Base-by-base conservation (phyloP, 768 basidiomycete genomes). In the Suillus clintonianus region DNA sequence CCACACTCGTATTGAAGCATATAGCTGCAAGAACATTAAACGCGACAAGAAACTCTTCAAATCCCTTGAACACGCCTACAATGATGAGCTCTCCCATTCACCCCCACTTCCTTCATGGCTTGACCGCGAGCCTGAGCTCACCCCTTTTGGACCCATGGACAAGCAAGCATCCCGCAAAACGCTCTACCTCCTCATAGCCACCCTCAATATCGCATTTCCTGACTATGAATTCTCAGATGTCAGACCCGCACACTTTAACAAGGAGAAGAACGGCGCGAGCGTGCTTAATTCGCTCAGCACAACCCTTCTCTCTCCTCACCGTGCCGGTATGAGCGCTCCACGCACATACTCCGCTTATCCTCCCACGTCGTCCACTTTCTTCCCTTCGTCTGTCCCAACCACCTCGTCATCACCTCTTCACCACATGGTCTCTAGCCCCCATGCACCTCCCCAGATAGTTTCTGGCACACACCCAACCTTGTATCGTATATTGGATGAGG, bases 161-260 rank as follows among this genome's bases (percentile, higher is more conserved):
- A 89, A 92, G 71, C 90, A 89, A 48, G 81, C 85, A 53, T 89
- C 91, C 39, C 84, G 94, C 70, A 97, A 97, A 85, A 96, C 93
- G 4, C 89, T 97, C 62, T 97, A 95, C 81, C 88, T 96, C 57
- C 90, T 99, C 74, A 97, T 99, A 71, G 92, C 94, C 37, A 95
- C 95, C 3, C 89, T 99, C 71, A 99, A 99, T 81, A 87, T 94
- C 71, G 96, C 97, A 7, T 99, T 96, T 74, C 97, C 97, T 2
- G 97, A 99, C 84, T 86, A 98, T 80, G 96, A 98, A 72, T 99
- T 99, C 81, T 92, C 93, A 8, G 90, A 93, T 74, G 90, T 97
- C 59, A 87, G 91, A 32, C 92, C 95, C 0, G 89, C 89, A 11
- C 91, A 97, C 70, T 99, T 99, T 77, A 88, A 85, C 72, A 89